Conservation (phyloP, 1,139 yeast species). For the Magnusiomyces paraingens region DNA sequence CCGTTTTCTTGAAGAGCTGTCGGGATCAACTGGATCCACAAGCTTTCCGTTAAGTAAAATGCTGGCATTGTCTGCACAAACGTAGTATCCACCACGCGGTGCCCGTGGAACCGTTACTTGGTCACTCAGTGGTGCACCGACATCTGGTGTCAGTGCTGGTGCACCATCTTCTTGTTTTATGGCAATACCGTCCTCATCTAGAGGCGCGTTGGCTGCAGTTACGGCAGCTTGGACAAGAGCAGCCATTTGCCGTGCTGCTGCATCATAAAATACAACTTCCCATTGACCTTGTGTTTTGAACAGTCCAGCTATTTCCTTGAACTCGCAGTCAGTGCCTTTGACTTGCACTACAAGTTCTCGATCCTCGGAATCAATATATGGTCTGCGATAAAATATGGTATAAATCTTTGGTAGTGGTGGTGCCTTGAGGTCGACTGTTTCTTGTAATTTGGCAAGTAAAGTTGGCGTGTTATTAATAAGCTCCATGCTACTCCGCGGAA, state of each 20-base stretch:
- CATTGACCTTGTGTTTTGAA: slow-evolving; percentile 2
- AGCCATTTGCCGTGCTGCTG: slow-evolving; percentile 1
- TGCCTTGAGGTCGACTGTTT: slow-evolving; percentile 1
- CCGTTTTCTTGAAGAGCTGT: slow-evolving; percentile 1
- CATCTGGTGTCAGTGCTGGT: neutral
- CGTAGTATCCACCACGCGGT: neutral
- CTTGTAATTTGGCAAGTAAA: neutral
- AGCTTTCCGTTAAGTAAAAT: slow-evolving; percentile 1
- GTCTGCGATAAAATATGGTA: slow-evolving; percentile 44
- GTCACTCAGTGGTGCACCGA: too few species aligned
- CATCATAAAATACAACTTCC: slow-evolving; percentile 8
- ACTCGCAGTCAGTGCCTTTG: slow-evolving; percentile 23
- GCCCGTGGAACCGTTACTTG: too few species aligned
- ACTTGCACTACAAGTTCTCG: slow-evolving; percentile 55
- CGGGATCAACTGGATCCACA: neutral
- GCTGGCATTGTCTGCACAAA: slow-evolving; percentile 5
- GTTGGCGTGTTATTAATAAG: slow-evolving; percentile 2
- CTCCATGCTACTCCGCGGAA: slow-evolving; percentile 6
- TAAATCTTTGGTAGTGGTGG: neutral
- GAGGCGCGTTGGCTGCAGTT: slow-evolving; percentile 4
- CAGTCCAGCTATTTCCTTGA: slow-evolving; percentile 7
- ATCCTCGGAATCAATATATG: slow-evolving; percentile 46
- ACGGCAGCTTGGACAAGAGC: neutral
- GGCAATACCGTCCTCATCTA: neutral
- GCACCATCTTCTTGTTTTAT: slow-evolving; percentile 1